Evolutionary conservation across 139 green algal species (phyloP).

Genomic region (Mesotaenium endlicherianum): DNA sequence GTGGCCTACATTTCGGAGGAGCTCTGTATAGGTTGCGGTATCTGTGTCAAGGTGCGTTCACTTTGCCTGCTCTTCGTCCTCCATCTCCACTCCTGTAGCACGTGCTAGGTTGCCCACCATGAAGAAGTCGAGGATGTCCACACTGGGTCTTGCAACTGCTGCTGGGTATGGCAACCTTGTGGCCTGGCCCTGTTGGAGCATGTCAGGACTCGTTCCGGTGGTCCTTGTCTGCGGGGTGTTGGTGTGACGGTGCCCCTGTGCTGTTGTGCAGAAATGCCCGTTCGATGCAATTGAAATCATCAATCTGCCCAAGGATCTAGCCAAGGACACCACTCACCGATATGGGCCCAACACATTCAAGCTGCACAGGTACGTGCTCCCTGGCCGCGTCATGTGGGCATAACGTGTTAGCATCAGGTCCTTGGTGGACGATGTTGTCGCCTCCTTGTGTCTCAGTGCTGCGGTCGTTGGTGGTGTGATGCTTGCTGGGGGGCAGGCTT

Average conservation of each 20-base stretch:
- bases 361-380: conserved; percentile 82
- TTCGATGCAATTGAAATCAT: conserved; percentile 99
- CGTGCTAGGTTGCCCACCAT: too few species aligned
- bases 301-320: conserved; percentile 98
- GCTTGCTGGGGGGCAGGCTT: conserved; percentile 58
- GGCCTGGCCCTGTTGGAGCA: too few species aligned
- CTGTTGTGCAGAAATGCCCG: conserved; percentile 92
- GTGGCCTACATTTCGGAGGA: conserved; percentile 95
- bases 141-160: too few species aligned
- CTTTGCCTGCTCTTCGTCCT: not conserved
- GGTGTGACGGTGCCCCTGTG: too few species aligned
- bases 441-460: too few species aligned
- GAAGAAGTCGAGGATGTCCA: too few species aligned
- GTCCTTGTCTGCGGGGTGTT: too few species aligned
- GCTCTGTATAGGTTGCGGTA: conserved; percentile 99
- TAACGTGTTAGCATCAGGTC: too few species aligned
- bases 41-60: conserved; percentile 91
- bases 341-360: conserved; percentile 99
- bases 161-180: too few species aligned
- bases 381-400: too few species aligned
- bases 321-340: conserved; percentile 93
- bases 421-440: too few species aligned
- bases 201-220: too few species aligned
- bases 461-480: not conserved
- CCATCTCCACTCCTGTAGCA: not conserved